phyloP scores from a whole-genome alignment of 371 early-diverging fungal species.

The Zychaea mexicana region DNA sequence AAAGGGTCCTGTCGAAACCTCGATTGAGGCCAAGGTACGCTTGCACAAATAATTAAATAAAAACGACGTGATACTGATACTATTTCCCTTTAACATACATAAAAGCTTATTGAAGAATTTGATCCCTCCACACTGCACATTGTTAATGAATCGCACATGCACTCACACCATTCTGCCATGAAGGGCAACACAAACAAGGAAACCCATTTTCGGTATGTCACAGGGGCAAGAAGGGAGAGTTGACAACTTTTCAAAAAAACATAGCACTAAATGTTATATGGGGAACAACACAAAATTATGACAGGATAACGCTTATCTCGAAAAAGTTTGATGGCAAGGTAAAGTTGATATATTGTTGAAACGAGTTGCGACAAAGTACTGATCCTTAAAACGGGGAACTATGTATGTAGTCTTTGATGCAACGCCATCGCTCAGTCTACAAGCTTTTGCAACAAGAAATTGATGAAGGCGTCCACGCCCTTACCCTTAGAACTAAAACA shows the following conservation, averaged over 20 bases:
- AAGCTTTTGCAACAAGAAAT: slow-evolving; percentile 59
- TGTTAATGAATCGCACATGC: slow-evolving; percentile 74
- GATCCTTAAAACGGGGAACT: background rate
- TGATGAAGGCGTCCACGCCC: slow-evolving; percentile 61
- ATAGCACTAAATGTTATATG: no score
- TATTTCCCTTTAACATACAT: background rate
- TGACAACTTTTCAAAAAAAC: no score
- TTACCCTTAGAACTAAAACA: slow-evolving; percentile 67
- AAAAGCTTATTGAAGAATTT: slow-evolving; percentile 48
- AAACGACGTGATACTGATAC: background rate
- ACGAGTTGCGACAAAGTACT: background rate
- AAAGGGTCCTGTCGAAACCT: slow-evolving; percentile 45
- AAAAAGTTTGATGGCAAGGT: slow-evolving; percentile 66
- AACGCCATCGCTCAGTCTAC: slow-evolving; percentile 73
- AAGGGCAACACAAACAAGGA: slow-evolving; percentile 66
- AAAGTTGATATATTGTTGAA: no score
- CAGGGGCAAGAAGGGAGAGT: no score
- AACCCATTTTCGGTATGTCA: slow-evolving; percentile 71
- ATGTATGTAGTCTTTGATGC: slow-evolving; percentile 49
- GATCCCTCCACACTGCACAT: slow-evolving; percentile 61
- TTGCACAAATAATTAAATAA: background rate
- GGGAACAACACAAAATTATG: no score
- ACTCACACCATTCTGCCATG: slow-evolving; percentile 79
- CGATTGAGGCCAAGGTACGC: slow-evolving; percentile 43
- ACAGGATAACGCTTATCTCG: slow-evolving; percentile 66